Evolutionary conservation across 768 basidiomycete species (phyloP), one percentile per base, ranked within the genome.

Genomic region (Auriscalpium vulgare): DNA sequence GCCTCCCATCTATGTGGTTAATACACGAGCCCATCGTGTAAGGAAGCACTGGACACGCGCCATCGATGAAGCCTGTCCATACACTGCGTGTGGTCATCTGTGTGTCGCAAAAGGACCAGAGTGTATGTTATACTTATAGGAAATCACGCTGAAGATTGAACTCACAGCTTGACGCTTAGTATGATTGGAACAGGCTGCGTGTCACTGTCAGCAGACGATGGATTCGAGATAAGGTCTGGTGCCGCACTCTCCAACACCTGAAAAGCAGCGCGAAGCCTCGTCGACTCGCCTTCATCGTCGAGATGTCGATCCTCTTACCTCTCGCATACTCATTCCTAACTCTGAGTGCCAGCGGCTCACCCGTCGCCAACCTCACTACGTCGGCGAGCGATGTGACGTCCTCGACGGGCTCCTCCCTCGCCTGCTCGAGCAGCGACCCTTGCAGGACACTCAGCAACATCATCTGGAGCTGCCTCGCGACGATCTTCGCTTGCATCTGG

Each of bases 401-500:
- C 40, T 17, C n/a, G 13, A 17, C 40, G 13, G 40, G n/a, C 40
- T 43, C 40, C 40, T 43, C 40, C 40, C 11, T 17, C 40, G 47
- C 47, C 13, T 35, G 19, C 47, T 13, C 11, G 14, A 21, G 19
- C 34, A 49, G 3, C 34, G 11, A 51, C 35, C 10, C 17, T 34
- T 51, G 50, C 36, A 29, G 50, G 50, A 51, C 50, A 14, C 23
- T 51, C 11, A 10, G 11, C 29, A 51, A 58, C 47, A 69, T 71
- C 45, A 54, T 69, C 11, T 63, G 61, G 61, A 63, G 63, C 47
- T 70, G 68, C 23, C 17, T 67, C n/a, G 54, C 61, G 10, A 67
- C 69, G 3, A 56, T 70, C 1, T 63, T 71, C 17, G 54, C 61
- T 10, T 71, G 70, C 53, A 64, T 63, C 14, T 71, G 69, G 71